Conservation (phyloP, 2,329 filamentous ascomycete species). For the Clathrospora elynae region DNA sequence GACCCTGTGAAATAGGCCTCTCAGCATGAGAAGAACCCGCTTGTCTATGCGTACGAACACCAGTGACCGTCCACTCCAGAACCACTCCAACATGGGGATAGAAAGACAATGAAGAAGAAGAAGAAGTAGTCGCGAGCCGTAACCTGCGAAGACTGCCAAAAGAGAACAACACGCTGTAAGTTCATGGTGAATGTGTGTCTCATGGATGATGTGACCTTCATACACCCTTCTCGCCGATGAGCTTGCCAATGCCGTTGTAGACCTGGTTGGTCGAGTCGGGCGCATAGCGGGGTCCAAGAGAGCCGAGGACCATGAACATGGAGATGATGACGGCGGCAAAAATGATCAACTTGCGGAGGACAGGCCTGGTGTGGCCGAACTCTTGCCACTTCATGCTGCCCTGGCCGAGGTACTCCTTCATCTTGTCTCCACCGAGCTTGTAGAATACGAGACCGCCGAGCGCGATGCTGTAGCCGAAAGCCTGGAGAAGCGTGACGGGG, state of each 20-base stretch:
- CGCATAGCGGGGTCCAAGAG: conserved; percentile 49
- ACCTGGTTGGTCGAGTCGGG: conserved; percentile 45
- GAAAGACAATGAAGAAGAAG: conserved; percentile 38
- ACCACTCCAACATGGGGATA: conserved; percentile 29
- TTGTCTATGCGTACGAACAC: conserved; percentile 45
- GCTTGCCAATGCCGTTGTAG: conserved; percentile 43
- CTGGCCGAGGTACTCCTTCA: conserved; percentile 78
- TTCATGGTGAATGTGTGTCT: background rate
- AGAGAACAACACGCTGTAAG: background rate
- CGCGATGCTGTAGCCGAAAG: conserved; percentile 83
- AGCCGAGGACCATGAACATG: conserved; percentile 71
- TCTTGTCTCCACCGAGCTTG: conserved; percentile 81
- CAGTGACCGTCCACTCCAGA: conserved; percentile 30
- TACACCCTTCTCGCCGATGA: conserved; percentile 38
- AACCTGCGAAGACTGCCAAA: conserved; percentile 1
- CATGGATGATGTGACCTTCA: conserved; percentile 10
- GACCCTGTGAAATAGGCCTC: no score
- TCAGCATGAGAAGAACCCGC: conserved; percentile 31
- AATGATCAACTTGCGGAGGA: conserved; percentile 76
- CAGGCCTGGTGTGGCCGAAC: conserved; percentile 77
- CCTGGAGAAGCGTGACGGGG: conserved; percentile 74
- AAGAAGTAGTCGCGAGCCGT: conserved; percentile 4
- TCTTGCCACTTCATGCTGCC: conserved; percentile 82
- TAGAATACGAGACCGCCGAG: conserved; percentile 81
- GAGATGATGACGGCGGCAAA: conserved; percentile 66